A percentile compares a stretch with the other conserved stretches of the same genome.
These are phyloP conservation scores for Cercophora newfieldiana DNA, from an alignment of 495 filamentous ascomycete species.

Conservation along the genomic window DNA sequence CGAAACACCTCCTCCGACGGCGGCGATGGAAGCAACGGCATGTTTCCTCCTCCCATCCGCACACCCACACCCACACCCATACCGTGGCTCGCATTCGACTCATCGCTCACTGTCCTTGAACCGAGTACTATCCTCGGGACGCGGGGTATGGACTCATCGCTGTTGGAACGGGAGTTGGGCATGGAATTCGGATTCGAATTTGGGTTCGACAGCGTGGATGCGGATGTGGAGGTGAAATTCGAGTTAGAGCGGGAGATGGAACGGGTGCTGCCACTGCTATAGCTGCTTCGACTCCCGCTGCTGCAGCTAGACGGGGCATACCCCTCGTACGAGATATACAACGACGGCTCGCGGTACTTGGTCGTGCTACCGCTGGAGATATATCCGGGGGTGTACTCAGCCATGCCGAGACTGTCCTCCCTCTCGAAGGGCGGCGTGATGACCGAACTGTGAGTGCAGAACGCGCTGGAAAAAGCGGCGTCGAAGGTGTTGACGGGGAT, in stretches of 20 bases:
- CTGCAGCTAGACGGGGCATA: too few relatives aligned
- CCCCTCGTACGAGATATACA: constrained; percentile 2
- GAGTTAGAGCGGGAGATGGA: too few relatives aligned
- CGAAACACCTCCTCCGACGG: constrained; percentile 4
- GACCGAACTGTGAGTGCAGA: not conserved
- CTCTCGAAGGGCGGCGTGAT: not conserved
- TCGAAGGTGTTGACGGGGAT: not conserved
- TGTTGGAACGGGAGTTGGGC: not conserved
- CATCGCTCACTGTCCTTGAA: not conserved
- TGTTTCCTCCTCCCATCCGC: not conserved
- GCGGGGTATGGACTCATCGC: not conserved
- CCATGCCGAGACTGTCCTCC: not conserved
- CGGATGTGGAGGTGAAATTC: too few relatives aligned
- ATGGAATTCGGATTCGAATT: too few relatives aligned
- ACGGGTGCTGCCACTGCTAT: too few relatives aligned
- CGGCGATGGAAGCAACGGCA: not conserved
- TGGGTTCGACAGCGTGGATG: too few relatives aligned
- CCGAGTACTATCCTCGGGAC: constrained; percentile 2
- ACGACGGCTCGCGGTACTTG: constrained; percentile 2
- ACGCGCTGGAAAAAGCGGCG: not conserved
- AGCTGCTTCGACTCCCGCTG: too few relatives aligned
- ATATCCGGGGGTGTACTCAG: not conserved
- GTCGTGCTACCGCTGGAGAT: not conserved
- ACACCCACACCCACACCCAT: not conserved
- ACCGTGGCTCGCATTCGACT: not conserved